Evolutionary conservation across 345 rosid genomes (phyloP).

Genomic region (Microthlaspi erraticum): DNA sequence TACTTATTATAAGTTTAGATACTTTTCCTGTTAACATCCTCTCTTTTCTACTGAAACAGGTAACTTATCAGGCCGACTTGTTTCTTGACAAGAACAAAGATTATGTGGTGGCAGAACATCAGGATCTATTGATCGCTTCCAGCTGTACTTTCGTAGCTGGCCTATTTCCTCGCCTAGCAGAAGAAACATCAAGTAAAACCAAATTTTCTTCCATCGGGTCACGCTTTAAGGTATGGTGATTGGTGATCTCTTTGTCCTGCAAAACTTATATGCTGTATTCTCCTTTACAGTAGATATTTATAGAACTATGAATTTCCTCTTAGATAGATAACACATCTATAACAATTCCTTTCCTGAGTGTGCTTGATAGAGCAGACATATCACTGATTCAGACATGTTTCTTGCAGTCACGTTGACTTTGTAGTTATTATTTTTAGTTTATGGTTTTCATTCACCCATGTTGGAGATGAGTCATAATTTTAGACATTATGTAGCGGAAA

Average conservation of each 20-base stretch:
- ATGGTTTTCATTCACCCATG: slow-evolving; percentile 18
- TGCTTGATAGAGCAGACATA: slow-evolving; percentile 25
- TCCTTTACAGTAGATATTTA: background rate
- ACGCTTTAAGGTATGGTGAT: slow-evolving; percentile 81
- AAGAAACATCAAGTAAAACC: slow-evolving; percentile 92
- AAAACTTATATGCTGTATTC: slow-evolving; percentile 8
- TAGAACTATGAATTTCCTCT: background rate
- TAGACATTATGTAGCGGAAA: slow-evolving; percentile 20
- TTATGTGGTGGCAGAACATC: slow-evolving; percentile 99
- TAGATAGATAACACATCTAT: slow-evolving; percentile 21
- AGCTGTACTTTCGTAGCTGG: slow-evolving; percentile 75
- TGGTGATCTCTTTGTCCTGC: background rate
- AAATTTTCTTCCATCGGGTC: slow-evolving; percentile 98
- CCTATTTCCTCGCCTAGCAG: slow-evolving; percentile 86
- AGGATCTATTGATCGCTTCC: slow-evolving; percentile 85
- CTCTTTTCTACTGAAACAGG: slow-evolving; percentile 55
- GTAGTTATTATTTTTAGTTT: background rate
- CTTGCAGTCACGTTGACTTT: slow-evolving; percentile 7
- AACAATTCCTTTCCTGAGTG: slow-evolving; percentile 9
- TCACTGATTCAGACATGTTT: slow-evolving; percentile 23
- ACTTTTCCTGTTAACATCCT: slow-evolving; percentile 28
- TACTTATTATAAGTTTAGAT: slow-evolving; percentile 29
- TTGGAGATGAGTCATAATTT: slow-evolving; percentile 27
- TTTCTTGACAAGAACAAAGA: slow-evolving; percentile 99
- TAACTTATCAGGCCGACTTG: slow-evolving; percentile 84